Conservation (phyloP, 2,329 filamentous ascomycete genomes). For the Diaporthe sp. region DNA sequence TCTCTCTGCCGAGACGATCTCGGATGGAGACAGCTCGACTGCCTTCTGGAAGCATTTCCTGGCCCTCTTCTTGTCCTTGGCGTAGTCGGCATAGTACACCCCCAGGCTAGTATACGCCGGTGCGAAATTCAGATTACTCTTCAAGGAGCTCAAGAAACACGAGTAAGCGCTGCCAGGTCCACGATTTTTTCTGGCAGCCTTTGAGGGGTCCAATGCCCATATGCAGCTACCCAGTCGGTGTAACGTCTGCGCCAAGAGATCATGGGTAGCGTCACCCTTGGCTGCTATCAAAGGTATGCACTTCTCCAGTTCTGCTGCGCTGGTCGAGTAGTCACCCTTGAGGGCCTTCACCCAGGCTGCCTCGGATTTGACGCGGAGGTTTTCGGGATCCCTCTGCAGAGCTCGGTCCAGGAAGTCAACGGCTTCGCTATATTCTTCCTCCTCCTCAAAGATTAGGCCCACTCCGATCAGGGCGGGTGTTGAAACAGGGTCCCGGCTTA, state of each 20-base stretch:
- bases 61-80: conserved; percentile 86
- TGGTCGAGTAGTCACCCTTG: conserved; percentile 79
- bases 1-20: conserved; percentile 88
- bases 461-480: conserved; percentile 89
- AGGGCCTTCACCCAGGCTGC: conserved; percentile 93
- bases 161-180: conserved; percentile 80
- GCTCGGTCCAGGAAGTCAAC: conserved; percentile 85
- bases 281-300: conserved; percentile 77
- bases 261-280: conserved; percentile 69
- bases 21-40: conserved; percentile 89
- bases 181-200: conserved; percentile 81
- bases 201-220: conserved; percentile 86
- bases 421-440: conserved; percentile 88
- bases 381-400: conserved; percentile 77
- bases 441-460: conserved; percentile 92
- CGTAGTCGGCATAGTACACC: conserved; percentile 92
- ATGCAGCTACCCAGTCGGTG: conserved; percentile 90
- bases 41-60: conserved; percentile 97
- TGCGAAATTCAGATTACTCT: conserved; percentile 88
- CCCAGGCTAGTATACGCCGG: conserved; percentile 93
- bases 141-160: conserved; percentile 86
- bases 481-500: conserved; percentile 81
- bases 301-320: conserved; percentile 77
- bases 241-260: conserved; percentile 86
- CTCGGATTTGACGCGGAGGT: conserved; percentile 86